phyloP scores from a whole-genome alignment of 306 rosid genomes.

The Quercus rubra region DNA sequence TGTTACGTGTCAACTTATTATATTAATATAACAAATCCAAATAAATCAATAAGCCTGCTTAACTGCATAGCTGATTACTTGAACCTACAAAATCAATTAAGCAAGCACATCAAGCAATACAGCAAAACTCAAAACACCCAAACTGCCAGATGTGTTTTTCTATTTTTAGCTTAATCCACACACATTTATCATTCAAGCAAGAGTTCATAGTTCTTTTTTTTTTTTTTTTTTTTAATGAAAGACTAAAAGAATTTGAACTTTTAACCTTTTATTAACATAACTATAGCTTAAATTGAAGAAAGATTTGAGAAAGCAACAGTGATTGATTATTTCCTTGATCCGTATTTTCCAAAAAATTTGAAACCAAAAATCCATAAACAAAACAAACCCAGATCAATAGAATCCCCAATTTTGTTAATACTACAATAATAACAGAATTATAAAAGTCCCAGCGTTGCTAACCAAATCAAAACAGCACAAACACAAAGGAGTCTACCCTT shows the following conservation, averaged over 20 bases:
- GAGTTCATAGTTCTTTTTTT: background rate
- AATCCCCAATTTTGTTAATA: background rate
- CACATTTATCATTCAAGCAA: background rate
- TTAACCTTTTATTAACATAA: background rate
- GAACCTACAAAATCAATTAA: background rate
- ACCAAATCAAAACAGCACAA: background rate
- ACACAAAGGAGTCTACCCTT: background rate
- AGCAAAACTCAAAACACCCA: constrained; percentile 2
- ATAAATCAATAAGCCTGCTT: background rate
- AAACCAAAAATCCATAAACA: constrained; percentile 9
- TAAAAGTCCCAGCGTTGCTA: constrained; percentile 9
- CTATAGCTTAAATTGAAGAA: constrained; percentile 13
- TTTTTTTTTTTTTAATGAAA: background rate
- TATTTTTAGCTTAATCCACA: constrained; percentile 1
- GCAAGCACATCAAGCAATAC: background rate
- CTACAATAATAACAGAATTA: constrained; percentile 3
- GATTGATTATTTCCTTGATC: background rate
- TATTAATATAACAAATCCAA: background rate
- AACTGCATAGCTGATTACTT: background rate
- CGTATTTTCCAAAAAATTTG: background rate
- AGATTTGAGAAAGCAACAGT: background rate
- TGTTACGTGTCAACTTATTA: background rate
- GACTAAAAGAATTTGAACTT: background rate
- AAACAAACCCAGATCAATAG: constrained; percentile 20
- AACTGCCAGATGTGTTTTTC: background rate